Evolutionary conservation across 108 stramenopile genomes (phyloP), one percentile per base, ranked within the genome.

Genomic region (Fragilariopsis cylindrus): DNA sequence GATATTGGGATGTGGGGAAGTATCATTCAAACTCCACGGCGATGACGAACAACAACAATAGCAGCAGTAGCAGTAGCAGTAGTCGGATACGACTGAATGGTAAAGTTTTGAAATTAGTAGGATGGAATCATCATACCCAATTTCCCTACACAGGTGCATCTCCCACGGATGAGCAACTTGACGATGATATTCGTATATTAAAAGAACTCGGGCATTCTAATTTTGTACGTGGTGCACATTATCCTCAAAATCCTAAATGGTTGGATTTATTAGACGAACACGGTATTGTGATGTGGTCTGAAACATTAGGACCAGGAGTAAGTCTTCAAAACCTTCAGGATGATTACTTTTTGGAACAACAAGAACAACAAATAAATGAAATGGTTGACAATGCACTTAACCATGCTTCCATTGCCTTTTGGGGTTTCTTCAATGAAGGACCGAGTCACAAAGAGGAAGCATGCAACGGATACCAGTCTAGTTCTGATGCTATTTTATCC

Each of bases 381-480:
- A 83, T 83, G 82, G 16, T 83, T 11, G 82, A 80, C 39, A 76
- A 75, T 52, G 78, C 83, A 7, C 40, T 72, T n/a, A 84, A 80
- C 64, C 83, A 84, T 73, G 76, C 83, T 8, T 80, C 83, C n/a
- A 73, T 84, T 45, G 63, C 77, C 56, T 68, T 74, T 60, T 79
- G 78, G 78, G 83, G 47, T 18, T 83, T 76, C 57, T 80, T 79
- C 79, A 84, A 84, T 63, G 83, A 84, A 69, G 83, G 83, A 2
- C 79, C 79, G 3, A 62, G 65, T n/a, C n/a, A 73, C 18, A 4
- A 63, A 7, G 45, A 39, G 3, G 69, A 62, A 43, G 54, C 79
- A 4, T 84, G 83, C 62, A 19, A 55, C 7, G 83, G 70, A 46
- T 84, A 84, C 55, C 63, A 49, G 16, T 52, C 60, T 4, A 78